These are phyloP conservation scores for Leishmania amazonensis DNA, from an alignment of 208 protist species.

Conservation along the genomic window DNA sequence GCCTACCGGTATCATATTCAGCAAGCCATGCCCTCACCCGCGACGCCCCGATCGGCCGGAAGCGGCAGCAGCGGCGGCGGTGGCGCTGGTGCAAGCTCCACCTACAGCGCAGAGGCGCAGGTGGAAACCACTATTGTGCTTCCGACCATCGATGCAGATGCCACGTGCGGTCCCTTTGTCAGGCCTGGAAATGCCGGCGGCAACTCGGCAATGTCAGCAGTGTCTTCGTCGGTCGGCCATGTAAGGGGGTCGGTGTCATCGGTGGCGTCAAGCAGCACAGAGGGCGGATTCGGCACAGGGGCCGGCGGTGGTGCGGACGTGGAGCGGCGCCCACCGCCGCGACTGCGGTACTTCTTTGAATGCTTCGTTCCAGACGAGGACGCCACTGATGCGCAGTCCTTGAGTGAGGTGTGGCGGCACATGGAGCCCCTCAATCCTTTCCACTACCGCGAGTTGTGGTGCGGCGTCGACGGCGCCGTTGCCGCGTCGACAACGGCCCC, in stretches of 20 bases:
- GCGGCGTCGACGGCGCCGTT: slow-evolving; percentile 2
- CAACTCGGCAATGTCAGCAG: slow-evolving; percentile 7
- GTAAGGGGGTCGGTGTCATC: slow-evolving; percentile 11
- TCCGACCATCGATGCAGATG: slow-evolving; percentile 76
- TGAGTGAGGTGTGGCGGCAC: slow-evolving; percentile 25
- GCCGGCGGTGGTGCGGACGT: neutral
- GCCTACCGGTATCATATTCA: slow-evolving; percentile 73
- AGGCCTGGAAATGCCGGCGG: slow-evolving; percentile 10
- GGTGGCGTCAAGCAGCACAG: slow-evolving; percentile 9
- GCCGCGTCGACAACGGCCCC: neutral
- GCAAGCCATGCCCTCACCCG: slow-evolving; percentile 5
- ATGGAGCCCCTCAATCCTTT: slow-evolving; percentile 73
- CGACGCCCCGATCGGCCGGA: neutral
- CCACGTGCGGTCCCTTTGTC: slow-evolving; percentile 41
- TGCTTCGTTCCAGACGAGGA: slow-evolving; percentile 57
- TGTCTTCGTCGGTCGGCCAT: slow-evolving; percentile 10
- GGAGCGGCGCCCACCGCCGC: slow-evolving; percentile 41
- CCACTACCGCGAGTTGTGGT: slow-evolving; percentile 66
- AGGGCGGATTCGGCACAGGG: neutral
- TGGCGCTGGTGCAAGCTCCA: neutral
- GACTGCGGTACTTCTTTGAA: slow-evolving; percentile 52
- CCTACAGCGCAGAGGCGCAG: slow-evolving; percentile 1
- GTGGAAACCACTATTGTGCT: slow-evolving; percentile 39
- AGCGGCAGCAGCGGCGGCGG: neutral
- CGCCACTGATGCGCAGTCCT: slow-evolving; percentile 10